phyloP scores from a whole-genome alignment of 1,284 basidiomycete species.

The Ustilago lituana region DNA sequence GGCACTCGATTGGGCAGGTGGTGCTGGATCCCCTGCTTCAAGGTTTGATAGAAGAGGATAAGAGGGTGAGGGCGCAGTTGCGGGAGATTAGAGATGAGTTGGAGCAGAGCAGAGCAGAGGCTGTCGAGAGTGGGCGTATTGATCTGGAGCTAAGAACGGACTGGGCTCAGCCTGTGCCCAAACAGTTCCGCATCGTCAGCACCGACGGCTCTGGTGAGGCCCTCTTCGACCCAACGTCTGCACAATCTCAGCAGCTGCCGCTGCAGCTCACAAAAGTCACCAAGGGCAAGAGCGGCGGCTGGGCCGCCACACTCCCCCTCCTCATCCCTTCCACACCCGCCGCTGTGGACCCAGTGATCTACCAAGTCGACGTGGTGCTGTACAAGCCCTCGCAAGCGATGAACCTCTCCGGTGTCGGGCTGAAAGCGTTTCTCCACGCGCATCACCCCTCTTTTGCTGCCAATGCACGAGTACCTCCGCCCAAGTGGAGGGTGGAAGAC shows the following conservation, averaged over 20 bases:
- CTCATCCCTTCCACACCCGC: slow-evolving; percentile 1
- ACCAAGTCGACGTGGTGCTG: slow-evolving; percentile 14
- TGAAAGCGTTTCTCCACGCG: slow-evolving; percentile 9
- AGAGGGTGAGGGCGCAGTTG: background rate
- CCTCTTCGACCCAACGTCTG: no score
- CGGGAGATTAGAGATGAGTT: background rate
- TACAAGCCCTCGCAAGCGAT: slow-evolving; percentile 36
- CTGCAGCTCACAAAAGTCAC: background rate
- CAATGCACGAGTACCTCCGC: no score
- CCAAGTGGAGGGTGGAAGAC: background rate
- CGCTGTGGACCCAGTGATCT: no score
- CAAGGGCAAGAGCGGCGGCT: background rate
- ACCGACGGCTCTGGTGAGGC: no score
- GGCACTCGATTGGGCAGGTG: slow-evolving; percentile 40
- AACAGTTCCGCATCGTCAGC: background rate
- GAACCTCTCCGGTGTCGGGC: slow-evolving; percentile 32
- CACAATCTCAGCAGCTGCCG: no score
- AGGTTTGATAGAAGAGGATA: slow-evolving; percentile 8
- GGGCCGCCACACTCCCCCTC: background rate
- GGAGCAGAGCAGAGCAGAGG: slow-evolving; percentile 2
- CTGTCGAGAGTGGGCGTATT: background rate
- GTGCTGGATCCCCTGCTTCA: slow-evolving; percentile 23
- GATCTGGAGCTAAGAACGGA: background rate
- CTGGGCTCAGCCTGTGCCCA: slow-evolving; percentile 8
- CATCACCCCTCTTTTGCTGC: background rate